phyloP scores from a whole-genome alignment of 495 filamentous ascomycete species.

The Aspergillus ostianus region DNA sequence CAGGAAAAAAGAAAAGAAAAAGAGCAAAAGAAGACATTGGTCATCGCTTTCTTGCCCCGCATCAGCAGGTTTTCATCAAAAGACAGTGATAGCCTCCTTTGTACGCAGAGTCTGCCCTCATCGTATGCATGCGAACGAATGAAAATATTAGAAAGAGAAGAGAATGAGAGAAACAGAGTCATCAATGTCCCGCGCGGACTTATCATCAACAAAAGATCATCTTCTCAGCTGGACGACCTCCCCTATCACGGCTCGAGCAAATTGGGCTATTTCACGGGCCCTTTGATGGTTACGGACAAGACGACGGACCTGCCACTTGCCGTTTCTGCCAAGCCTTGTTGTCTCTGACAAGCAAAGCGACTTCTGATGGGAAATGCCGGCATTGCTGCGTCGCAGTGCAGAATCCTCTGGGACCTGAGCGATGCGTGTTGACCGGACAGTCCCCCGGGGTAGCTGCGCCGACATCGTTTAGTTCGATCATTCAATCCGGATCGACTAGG shows the following conservation, averaged over 20 bases:
- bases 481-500: not conserved
- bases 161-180: constrained; percentile 1
- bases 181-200: not conserved
- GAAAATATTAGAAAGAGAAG: not conserved
- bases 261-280: not conserved
- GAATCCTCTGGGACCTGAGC: constrained; percentile 10
- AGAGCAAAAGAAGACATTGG: not conserved
- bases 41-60: not conserved
- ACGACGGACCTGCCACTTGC: constrained; percentile 10
- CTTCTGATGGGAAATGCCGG: constrained; percentile 11
- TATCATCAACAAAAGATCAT: constrained; percentile 3
- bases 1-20: not conserved
- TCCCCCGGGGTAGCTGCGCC: constrained; percentile 9
- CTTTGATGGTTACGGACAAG: not conserved
- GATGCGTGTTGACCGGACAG: not conserved
- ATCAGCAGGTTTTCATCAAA: not conserved
- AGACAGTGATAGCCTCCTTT: not conserved
- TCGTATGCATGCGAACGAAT: not conserved
- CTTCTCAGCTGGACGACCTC: not conserved
- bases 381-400: constrained; percentile 13
- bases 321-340: constrained; percentile 6
- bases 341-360: constrained; percentile 10
- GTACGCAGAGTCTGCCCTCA: not conserved
- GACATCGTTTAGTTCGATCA: not conserved
- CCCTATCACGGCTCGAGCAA: not conserved